Conservation (phyloP, 1,284 basidiomycete genomes). For the Abortiporus biennis region DNA sequence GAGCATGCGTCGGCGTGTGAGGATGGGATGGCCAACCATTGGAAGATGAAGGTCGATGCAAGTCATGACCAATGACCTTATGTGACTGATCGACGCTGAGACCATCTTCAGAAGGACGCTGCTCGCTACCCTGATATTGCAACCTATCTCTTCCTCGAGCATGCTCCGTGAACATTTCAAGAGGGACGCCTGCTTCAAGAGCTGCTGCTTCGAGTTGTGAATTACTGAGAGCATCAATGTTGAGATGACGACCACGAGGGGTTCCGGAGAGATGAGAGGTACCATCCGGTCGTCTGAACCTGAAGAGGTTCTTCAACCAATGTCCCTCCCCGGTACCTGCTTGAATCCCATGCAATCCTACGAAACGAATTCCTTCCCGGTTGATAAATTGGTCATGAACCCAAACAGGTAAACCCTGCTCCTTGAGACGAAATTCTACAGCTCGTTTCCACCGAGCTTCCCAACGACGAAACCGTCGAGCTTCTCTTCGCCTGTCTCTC, state of each 20-base stretch:
- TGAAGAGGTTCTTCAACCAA: conserved; percentile 9
- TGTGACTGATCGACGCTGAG: not conserved
- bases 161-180: conserved; percentile 34
- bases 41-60: conserved; percentile 23
- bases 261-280: conserved; percentile 17
- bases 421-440: conserved; percentile 50
- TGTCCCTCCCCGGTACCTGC: conserved; percentile 12
- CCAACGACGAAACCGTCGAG: conserved; percentile 31
- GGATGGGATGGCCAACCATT: conserved; percentile 19
- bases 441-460: conserved; percentile 50
- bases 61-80: not conserved
- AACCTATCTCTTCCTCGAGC: not conserved
- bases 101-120: conserved; percentile 9
- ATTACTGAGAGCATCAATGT: conserved; percentile 48
- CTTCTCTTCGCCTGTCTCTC: conserved; percentile 33
- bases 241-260: conserved; percentile 44
- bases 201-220: conserved; percentile 52
- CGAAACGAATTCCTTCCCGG: conserved; percentile 16
- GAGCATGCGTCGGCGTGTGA: conserved; percentile 22
- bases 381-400: conserved; percentile 28
- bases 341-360: conserved; percentile 13
- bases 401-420: conserved; percentile 44
- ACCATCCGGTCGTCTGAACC: not conserved
- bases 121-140: conserved; percentile 6
- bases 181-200: conserved; percentile 55